phyloP scores from a whole-genome alignment of 2,329 filamentous ascomycete species.

The Rutstroemia sp. region DNA sequence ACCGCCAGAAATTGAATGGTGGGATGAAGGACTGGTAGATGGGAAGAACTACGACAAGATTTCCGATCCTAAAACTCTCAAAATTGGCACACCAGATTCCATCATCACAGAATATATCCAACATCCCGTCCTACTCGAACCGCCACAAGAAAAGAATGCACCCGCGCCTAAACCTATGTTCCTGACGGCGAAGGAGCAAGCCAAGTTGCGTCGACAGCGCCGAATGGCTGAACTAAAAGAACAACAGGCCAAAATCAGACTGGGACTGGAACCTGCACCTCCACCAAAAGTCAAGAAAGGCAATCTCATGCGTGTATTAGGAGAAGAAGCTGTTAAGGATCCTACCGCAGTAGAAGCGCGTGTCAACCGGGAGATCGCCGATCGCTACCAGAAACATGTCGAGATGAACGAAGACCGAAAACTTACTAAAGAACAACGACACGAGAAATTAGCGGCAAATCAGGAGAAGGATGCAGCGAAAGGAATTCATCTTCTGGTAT shows the following conservation, averaged over 20 bases:
- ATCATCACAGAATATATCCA: constrained; percentile 90
- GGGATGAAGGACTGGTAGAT: constrained; percentile 82
- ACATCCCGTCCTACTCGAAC: constrained; percentile 83
- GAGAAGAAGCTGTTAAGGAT: constrained; percentile 81
- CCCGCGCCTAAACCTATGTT: constrained; percentile 83
- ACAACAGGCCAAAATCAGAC: constrained; percentile 87
- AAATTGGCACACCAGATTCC: constrained; percentile 69
- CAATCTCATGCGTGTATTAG: constrained; percentile 94
- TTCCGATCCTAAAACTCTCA: constrained; percentile 56
- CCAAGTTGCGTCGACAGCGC: constrained; percentile 81
- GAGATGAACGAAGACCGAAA: constrained; percentile 75
- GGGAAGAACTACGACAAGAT: constrained; percentile 68
- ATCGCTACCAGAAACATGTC: constrained; percentile 73
- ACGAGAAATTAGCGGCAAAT: constrained; percentile 74
- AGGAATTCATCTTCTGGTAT: constrained; percentile 79
- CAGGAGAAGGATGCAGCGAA: constrained; percentile 84
- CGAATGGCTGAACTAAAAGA: constrained; percentile 93
- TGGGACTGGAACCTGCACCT: constrained; percentile 83
- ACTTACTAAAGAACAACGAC: constrained; percentile 78
- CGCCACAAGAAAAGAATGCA: constrained; percentile 79
- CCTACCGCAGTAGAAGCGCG: constrained; percentile 93
- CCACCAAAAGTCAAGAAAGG: constrained; percentile 95
- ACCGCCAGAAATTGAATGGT: constrained; percentile 92
- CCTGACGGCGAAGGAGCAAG: constrained; percentile 83
- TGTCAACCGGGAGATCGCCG: constrained; percentile 87